Conservation (phyloP, 2,329 filamentous ascomycete genomes). For the Colletotrichum chrysophilum region DNA sequence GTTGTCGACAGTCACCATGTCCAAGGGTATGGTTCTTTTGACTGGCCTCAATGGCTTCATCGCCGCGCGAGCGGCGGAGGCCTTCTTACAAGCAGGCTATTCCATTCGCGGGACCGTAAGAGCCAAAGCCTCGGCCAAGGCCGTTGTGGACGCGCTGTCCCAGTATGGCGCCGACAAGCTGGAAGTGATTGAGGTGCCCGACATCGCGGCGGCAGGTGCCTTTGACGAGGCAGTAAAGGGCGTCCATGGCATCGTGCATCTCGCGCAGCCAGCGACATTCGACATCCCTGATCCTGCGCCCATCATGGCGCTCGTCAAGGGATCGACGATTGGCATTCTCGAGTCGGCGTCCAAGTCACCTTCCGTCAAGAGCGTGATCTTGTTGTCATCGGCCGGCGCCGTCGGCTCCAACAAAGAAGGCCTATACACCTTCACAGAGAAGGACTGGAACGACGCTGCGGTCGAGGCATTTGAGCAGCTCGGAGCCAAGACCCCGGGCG, state of each 20-base stretch:
- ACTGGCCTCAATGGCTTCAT: conserved; percentile 41
- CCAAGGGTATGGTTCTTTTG: conserved; percentile 25
- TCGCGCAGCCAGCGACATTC: conserved; percentile 7
- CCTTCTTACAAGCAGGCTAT: conserved; percentile 34
- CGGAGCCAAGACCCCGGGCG: conserved; percentile 24
- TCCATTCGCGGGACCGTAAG: conserved; percentile 36
- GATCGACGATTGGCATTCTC: neutral
- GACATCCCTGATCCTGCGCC: neutral
- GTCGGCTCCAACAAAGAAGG: neutral
- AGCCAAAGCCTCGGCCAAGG: conserved; percentile 31
- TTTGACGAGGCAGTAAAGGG: conserved; percentile 37
- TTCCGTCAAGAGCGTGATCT: neutral
- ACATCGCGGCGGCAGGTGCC: conserved; percentile 33
- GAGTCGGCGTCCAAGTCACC: neutral
- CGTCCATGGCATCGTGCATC: conserved; percentile 26
- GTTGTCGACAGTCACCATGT: neutral
- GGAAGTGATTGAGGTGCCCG: conserved; percentile 35
- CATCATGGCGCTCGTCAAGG: neutral
- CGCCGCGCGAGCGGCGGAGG: conserved; percentile 30
- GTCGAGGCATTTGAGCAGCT: conserved; percentile 7
- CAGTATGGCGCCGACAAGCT: conserved; percentile 22
- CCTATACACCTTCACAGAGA: conserved; percentile 24
- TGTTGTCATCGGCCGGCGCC: conserved; percentile 1
- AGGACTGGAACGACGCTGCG: conserved; percentile 28
- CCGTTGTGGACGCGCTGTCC: conserved; percentile 38